Base-by-base conservation (phyloP, 495 filamentous ascomycete species). In the Acidomyces sp. region DNA sequence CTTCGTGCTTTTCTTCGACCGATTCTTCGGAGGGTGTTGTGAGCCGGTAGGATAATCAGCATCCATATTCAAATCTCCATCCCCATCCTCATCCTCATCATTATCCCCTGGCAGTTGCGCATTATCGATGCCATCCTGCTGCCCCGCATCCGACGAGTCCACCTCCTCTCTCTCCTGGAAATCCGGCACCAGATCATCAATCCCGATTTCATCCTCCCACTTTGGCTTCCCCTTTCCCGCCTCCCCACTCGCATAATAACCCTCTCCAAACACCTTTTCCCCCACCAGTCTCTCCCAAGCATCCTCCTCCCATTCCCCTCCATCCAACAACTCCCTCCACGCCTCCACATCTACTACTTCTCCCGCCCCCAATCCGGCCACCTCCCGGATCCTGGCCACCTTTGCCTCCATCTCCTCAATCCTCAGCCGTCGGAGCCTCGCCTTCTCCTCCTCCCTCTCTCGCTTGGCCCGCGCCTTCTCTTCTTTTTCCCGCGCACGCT, bases 201-300 rank as follows among this genome's bases (percentile, higher is more conserved):
- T 95, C 52, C 93, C 86, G 52, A 96, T 94, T 53, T 97, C 90
- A 50, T 94, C 85, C 43, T 93, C 82, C 83, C 86, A 97, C 40
- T 77, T 82, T 15, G 90, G 90, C 67, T 97, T 97, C 67, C n/a
- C n/a, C n/a, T n/a, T n/a, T n/a, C n/a, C n/a, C n/a, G n/a, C n/a
- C n/a, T n/a, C n/a, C n/a, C n/a, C n/a, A n/a, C n/a, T n/a, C n/a
- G 74, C 79, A 53, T 97, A 97, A 61, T 97, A 97, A 5, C 75
- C 70, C 4, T 93, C 80, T 21, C 82, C 85, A 55, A 97, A 97
- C 4, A 72, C 67, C 57, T 78, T 80, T 44, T 70, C 66, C 82
- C 96, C 93, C 60, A 88, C 83, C 42, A 73, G 60, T n/a, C n/a
- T n/a, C 41, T 93, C 85, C 88, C 88, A 95, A 44, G 79, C 65